Base-by-base conservation (phyloP, 805 yeast species). In the Babjeviella inositovora region DNA sequence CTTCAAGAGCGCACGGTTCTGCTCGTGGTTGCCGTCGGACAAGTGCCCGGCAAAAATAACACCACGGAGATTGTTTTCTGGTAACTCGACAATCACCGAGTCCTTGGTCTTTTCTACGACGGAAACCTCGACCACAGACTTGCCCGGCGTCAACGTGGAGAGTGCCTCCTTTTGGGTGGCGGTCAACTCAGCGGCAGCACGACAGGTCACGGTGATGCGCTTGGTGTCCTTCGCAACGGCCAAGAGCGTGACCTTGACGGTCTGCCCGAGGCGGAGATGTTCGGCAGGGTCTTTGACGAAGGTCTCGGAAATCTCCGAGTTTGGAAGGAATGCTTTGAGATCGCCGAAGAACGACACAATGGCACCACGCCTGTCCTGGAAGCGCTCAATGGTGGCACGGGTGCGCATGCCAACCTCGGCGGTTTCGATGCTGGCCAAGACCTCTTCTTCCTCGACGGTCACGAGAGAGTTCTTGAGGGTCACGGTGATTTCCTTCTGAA, bases 391-490 rank as follows among this genome's bases (percentile, higher is more conserved):
- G 2, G 85, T 71, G 8, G 82, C 97, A 5, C 69, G 54, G 2
- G 87, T 64, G 34, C 57, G 66, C 33, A 56, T 47, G 8, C 68
- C 69, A 14, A 48, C 39, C 8, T 38, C 35, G 3, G 57, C 61
- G 8, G 54, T 45, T 10, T 52, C 59, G 23, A 54, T 43, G 4
- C 37, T 19, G 13, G 53, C 35, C 21, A 64, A 43, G 15, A 69
- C 59, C 21, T 59, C 59, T 9, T 70, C 72, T 17, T 62, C 67
- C 4, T 66, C 74, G 32, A 66, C 43, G 35, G 66, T 67, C 15
- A 87, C 84, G 19, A 90, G 52, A 2, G 94, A 70, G 48, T 85
- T 92, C 46, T 84, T 84, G 36, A 85, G 47, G 2, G 97, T 79
- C 12, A 81, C 54, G 18, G 54, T 47, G 20, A 84, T 51, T 22